Base-by-base conservation (phyloP, 495 filamentous ascomycete genomes). In the Endocarpon pusillum region DNA sequence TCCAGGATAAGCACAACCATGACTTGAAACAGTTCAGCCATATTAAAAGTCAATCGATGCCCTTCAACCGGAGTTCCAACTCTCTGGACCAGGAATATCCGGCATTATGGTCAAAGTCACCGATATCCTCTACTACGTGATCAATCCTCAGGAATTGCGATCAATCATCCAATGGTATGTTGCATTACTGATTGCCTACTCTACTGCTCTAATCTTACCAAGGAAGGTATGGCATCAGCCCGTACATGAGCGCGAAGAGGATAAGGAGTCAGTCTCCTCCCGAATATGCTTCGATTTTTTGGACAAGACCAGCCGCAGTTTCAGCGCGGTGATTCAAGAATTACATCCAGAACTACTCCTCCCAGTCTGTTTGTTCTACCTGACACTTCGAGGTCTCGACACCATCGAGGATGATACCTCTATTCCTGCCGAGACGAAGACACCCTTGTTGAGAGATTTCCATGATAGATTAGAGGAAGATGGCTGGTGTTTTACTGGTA, bases 401-500 rank as follows among this genome's bases (percentile, higher is more conserved):
- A 97, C 89, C 14, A 82, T 97, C 37, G 89, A 97, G 57, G 89
- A 97, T 66, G 89, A 97, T 55, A 96, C 94, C 71, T 93, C 89
- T 3, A 75, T 97, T 34, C 63, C 75, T 1, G 55, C 84, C 7
- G 62, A 64, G 36, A 71, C 66, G 40, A 97, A 97, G 62, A 86
- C 89, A 53, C 83, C 84, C 3, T 55, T 94, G 26, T 62, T 97
- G 21, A 68, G 89, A 21, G 61, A 77, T 24, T 97, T 97, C 55
- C 61, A 84, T 46, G 58, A 76, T 36, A 59, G 73, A 44, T 58
- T 92, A 32, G 78, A 81, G 37, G 59, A 78, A 42, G 78, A 92
- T 43, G 84, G 84, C 18, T 97, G 89, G 89, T 89, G 65, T 3
- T 97, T 80, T 51, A 62, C 71, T 44, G 82, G 73, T 18, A 93